Percentiles rank a stretch among this genome's conserved stretches.
phyloP scores from a whole-genome alignment of 495 filamentous ascomycete genomes.

The Penicillium chermesinum region DNA sequence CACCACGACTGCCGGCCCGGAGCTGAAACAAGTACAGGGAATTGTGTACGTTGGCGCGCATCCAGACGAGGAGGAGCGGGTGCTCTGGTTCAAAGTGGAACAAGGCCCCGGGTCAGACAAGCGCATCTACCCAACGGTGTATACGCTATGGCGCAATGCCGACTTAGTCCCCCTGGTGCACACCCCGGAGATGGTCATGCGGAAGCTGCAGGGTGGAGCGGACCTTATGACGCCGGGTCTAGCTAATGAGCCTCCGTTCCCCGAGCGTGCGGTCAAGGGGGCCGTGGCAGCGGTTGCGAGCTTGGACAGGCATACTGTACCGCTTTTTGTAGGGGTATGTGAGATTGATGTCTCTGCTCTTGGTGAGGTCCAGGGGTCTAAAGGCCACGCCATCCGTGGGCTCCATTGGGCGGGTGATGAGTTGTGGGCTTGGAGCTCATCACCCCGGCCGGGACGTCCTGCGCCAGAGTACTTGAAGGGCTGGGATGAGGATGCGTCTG shows the following conservation, averaged over 20 bases:
- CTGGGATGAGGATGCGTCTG: conserved; percentile 36
- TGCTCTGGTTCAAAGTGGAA: conserved; percentile 66
- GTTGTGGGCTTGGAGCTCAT: conserved; percentile 60
- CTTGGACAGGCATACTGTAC: conserved; percentile 54
- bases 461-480: conserved; percentile 48
- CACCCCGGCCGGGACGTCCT: conserved; percentile 47
- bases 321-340: conserved; percentile 60
- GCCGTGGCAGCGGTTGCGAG: conserved; percentile 64
- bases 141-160: conserved; percentile 64
- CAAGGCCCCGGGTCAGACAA: conserved; percentile 45
- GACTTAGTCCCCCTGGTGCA: conserved; percentile 57
- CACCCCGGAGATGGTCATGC: conserved; percentile 57
- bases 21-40: conserved; percentile 59
- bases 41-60: conserved; percentile 62
- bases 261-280: conserved; percentile 54
- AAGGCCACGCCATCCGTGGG: conserved; percentile 62
- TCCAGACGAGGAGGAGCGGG: conserved; percentile 53
- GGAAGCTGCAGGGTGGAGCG: conserved; percentile 59
- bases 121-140: conserved; percentile 62
- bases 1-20: conserved; percentile 62
- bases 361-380: conserved; percentile 55
- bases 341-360: conserved; percentile 61
- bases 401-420: conserved; percentile 74
- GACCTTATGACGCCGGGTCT: conserved; percentile 75
- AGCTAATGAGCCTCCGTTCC: conserved; percentile 65